Percentiles rank a stretch among this genome's conserved stretches.
phyloP scores from a whole-genome alignment of 176 grass and related monocot species.

The Phragmites australis region DNA sequence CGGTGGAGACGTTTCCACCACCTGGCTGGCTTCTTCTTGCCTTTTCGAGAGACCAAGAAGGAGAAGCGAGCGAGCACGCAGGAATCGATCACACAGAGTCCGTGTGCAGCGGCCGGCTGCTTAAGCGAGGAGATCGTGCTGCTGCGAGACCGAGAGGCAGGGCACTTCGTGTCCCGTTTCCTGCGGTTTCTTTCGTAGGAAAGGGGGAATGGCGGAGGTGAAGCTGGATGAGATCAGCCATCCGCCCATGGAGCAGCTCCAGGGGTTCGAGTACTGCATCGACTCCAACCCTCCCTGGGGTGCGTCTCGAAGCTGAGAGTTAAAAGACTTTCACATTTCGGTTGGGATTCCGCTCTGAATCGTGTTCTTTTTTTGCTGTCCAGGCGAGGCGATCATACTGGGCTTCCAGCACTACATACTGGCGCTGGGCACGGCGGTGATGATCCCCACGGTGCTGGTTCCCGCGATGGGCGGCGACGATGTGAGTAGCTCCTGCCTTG shows the following conservation, averaged over 20 bases:
- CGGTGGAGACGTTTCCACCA: conserved; percentile 8
- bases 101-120: not conserved
- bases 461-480: conserved; percentile 89
- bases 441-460: conserved; percentile 83
- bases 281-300: conserved; percentile 97
- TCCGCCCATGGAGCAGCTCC: conserved; percentile 95
- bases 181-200: not conserved
- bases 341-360: conserved; percentile 37
- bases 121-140: not conserved
- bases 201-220: conserved; percentile 50
- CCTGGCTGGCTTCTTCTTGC: conserved; percentile 2
- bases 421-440: conserved; percentile 85
- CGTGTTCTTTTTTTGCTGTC: conserved; percentile 21
- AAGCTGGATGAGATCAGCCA: conserved; percentile 87
- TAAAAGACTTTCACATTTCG: not conserved
- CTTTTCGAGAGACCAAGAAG: not conserved
- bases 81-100: not conserved
- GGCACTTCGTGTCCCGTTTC: not conserved
- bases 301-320: conserved; percentile 14
- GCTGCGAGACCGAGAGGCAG: not conserved
- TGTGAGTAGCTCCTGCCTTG: conserved; percentile 55
- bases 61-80: not conserved
- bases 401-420: conserved; percentile 95
- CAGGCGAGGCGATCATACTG: conserved; percentile 86
- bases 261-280: conserved; percentile 95